Conservation (phyloP, 176 grass and related monocot species). For the Guadua angustifolia region DNA sequence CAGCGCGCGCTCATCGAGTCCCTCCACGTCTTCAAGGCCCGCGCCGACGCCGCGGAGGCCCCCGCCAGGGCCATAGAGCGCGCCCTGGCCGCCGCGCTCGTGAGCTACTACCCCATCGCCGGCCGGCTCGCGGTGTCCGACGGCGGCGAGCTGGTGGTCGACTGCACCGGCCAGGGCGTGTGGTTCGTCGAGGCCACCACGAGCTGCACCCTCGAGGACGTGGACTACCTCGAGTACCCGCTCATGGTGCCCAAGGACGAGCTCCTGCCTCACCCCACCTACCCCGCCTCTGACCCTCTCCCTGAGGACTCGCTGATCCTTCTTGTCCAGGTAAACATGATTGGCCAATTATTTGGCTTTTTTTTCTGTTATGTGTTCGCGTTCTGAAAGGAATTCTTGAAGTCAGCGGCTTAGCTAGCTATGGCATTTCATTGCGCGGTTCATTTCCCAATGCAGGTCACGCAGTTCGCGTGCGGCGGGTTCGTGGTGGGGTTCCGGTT, state of each 20-base stretch:
- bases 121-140: constrained; percentile 53
- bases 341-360: background rate
- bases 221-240: constrained; percentile 84
- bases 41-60: constrained; percentile 22
- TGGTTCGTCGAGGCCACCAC: constrained; percentile 79
- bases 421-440: background rate
- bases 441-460: constrained; percentile 62
- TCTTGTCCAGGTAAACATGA: constrained; percentile 69
- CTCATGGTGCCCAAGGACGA: constrained; percentile 81
- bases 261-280: constrained; percentile 66
- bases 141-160: constrained; percentile 59
- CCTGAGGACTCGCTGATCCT: constrained; percentile 71
- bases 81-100: constrained; percentile 61
- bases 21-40: constrained; percentile 88
- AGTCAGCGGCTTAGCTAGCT: constrained; percentile 27
- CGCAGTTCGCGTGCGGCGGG: constrained; percentile 78
- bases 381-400: constrained; percentile 2
- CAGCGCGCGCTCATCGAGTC: constrained; percentile 90
- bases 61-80: constrained; percentile 51
- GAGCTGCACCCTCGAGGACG: constrained; percentile 68
- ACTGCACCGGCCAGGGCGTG: constrained; percentile 79
- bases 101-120: constrained; percentile 82
- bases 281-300: constrained; percentile 29
- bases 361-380: background rate
- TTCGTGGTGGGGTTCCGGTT: constrained; percentile 89